Conservation (phyloP, 78 protist species). For the slime mould (Dictyostelium discoideum) region dicty_2.7 NC_007091.3:318501-319000, state of each 20-base stretch:
- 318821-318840: slow-evolving; percentile 88
- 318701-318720: slow-evolving; percentile 68
- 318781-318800: slow-evolving; percentile 83
- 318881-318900: slow-evolving; percentile 89
- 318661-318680: slow-evolving; percentile 87
- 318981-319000: slow-evolving; percentile 90
- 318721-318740: slow-evolving; percentile 83
- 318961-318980: slow-evolving; percentile 91
- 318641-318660: slow-evolving; percentile 62
- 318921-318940: slow-evolving; percentile 97
- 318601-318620: slow-evolving; percentile 88
- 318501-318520: slow-evolving; percentile 85
- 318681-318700: slow-evolving; percentile 83
- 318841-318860: slow-evolving; percentile 76
- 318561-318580: slow-evolving; percentile 83
- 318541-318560: slow-evolving; percentile 82
- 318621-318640: slow-evolving; percentile 84
- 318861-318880: slow-evolving; percentile 36
- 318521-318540: slow-evolving; percentile 82
- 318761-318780: slow-evolving; percentile 86
- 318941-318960: slow-evolving; percentile 98
- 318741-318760: slow-evolving; percentile 67
- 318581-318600: slow-evolving; percentile 87
- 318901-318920: slow-evolving; percentile 98
- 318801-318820: slow-evolving; percentile 95